Evolutionary conservation across 805 yeast species (phyloP), one percentile per base, ranked within the genome.

Genomic region (Starmerella vitae): DNA sequence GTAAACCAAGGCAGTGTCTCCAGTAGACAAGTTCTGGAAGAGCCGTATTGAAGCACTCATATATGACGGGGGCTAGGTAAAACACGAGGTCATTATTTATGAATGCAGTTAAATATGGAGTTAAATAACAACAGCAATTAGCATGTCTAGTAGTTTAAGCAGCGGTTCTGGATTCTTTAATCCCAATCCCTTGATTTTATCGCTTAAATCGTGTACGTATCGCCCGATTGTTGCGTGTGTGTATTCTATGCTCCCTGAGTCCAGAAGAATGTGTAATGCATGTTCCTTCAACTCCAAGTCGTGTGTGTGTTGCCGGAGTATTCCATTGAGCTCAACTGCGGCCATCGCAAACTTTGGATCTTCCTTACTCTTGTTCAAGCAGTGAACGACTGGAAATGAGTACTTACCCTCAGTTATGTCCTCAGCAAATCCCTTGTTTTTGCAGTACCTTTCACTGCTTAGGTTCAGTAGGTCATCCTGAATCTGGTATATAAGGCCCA

Each of bases 371-470:
- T n/a, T n/a, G n/a, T n/a, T n/a, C 2, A 78, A 58, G 3, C 76
- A 68, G 56, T 83, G 91, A 14, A 86, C 69, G 2, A 86, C 74
- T 0, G 95, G 95, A 46, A 82, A 79, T 0, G 94, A 82, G 43
- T 79, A 72, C 58, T 85, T 86, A 0, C 95, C 95, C 56, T 86
- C 95, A 0, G 84, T 73, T 22, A 86, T 68, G 54, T 86, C 97
- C 51, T 86, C 95, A 38, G 83, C 74, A 46, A 70, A 70, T 2
- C 93, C 94, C 66, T 82, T 80, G 54, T 73, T 74, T 34, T 66
- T 61, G n/a, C 62, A 60, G 41, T 73, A 65, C 9, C 60, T 59
- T 19, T 63, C 65, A 37, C 74, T 68, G 20, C 67, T 66, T 38
- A 86, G 59, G 52, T 86, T 86, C 47, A 80, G 56, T 44, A 76